Evolutionary conservation across 768 basidiomycete species (phyloP).

Genomic region (Rhizopogon rudus): DNA sequence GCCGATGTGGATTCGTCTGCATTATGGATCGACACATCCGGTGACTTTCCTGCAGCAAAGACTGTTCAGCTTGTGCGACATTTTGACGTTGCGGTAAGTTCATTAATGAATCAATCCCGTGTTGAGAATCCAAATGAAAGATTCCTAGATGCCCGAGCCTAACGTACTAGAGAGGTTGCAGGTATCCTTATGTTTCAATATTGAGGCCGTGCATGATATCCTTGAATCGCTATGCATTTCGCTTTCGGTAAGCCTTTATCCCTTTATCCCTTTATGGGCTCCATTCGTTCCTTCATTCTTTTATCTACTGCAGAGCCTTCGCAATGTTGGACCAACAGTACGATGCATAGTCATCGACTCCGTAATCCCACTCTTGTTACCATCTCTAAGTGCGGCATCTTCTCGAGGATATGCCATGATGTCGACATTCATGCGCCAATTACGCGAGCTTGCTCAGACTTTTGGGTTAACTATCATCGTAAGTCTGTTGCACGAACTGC

Average conservation of each 20-base stretch:
- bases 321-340: conserved; percentile 12
- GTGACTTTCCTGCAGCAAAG: conserved; percentile 55
- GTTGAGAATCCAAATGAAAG: not conserved
- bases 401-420: conserved; percentile 75
- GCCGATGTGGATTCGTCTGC: conserved; percentile 31
- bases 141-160: conserved; percentile 19
- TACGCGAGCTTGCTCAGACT: conserved; percentile 44
- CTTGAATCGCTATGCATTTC: conserved; percentile 39
- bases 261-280: conserved; percentile 3
- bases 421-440: conserved; percentile 64
- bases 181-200: conserved; percentile 53
- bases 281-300: conserved; percentile 1
- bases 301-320: conserved; percentile 8
- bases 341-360: conserved; percentile 60
- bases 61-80: conserved; percentile 34
- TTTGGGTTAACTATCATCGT: conserved; percentile 51
- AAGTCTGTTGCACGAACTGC: conserved; percentile 15
- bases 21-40: conserved; percentile 71
- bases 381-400: conserved; percentile 58
- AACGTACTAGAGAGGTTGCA: conserved; percentile 51
- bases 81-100: conserved; percentile 21
- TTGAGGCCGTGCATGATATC: conserved; percentile 47
- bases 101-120: not conserved
- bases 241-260: conserved; percentile 22
- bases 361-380: conserved; percentile 59